Conservation (phyloP, 352 stramenopile species). For the Globisporangium iwayamae region DNA sequence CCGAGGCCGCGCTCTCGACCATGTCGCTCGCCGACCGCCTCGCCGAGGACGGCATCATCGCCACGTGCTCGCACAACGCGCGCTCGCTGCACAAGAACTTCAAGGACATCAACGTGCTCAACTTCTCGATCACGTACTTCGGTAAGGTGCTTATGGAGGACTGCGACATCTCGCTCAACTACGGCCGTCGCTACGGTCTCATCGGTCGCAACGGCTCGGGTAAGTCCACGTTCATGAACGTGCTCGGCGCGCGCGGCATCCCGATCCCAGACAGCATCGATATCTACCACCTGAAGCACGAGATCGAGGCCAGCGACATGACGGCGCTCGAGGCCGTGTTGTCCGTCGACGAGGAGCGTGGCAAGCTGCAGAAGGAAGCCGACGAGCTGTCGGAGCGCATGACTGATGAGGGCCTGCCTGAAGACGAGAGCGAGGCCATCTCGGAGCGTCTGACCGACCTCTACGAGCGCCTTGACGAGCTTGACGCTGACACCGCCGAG, state of each 20-base stretch:
- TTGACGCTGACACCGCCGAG: slow-evolving; percentile 94
- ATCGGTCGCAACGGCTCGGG: slow-evolving; percentile 96
- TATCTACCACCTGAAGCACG: slow-evolving; percentile 96
- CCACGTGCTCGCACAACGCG: slow-evolving; percentile 94
- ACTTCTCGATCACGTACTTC: slow-evolving; percentile 96
- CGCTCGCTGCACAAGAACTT: slow-evolving; percentile 93
- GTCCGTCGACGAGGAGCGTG: slow-evolving; percentile 92
- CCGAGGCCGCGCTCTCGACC: slow-evolving; percentile 53
- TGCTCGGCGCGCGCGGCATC: slow-evolving; percentile 92
- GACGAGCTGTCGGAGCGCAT: slow-evolving; percentile 92
- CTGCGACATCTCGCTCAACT: slow-evolving; percentile 96
- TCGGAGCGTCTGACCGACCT: slow-evolving; percentile 92
- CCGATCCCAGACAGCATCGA: slow-evolving; percentile 95
- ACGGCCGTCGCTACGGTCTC: slow-evolving; percentile 96
- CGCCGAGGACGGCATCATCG: slow-evolving; percentile 92
- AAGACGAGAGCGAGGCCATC: slow-evolving; percentile 81
- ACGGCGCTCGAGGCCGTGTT: slow-evolving; percentile 95
- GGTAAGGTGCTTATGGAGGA: slow-evolving; percentile 95
- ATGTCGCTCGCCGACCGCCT: slow-evolving; percentile 89
- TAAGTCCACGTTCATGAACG: slow-evolving; percentile 97
- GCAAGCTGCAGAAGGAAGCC: slow-evolving; percentile 90
- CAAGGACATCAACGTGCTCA: slow-evolving; percentile 97
- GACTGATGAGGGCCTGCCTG: slow-evolving; percentile 81
- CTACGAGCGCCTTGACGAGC: slow-evolving; percentile 94
- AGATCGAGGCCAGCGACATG: slow-evolving; percentile 93